phyloP scores from a whole-genome alignment of 441 rosid genomes.

The Cnidoscolus chayamansa region DNA sequence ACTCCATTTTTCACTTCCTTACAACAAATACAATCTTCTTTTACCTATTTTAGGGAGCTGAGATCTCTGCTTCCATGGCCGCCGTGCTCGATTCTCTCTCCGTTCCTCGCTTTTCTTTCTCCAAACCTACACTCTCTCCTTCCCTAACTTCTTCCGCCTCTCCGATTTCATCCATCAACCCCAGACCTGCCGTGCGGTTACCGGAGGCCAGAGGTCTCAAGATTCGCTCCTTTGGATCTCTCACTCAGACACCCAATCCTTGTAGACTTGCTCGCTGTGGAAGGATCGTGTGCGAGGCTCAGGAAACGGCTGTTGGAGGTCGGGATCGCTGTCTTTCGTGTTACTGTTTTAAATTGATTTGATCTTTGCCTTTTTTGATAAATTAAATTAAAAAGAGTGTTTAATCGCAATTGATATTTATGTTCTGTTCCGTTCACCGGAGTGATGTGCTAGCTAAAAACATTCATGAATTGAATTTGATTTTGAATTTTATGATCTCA shows the following conservation, averaged over 20 bases:
- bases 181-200: conserved; percentile 29
- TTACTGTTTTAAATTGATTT: background rate
- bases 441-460: no score
- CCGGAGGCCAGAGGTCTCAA: conserved; percentile 48
- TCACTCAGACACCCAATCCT: conserved; percentile 8
- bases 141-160: conserved; percentile 26
- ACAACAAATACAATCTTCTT: conserved; percentile 8
- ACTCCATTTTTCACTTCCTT: conserved; percentile 10
- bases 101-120: conserved; percentile 32
- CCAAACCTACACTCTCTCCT: conserved; percentile 8
- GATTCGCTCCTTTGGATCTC: conserved; percentile 32
- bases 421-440: no score
- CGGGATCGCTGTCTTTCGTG: background rate
- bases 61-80: conserved; percentile 45
- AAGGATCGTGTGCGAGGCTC: conserved; percentile 61
- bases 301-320: conserved; percentile 72
- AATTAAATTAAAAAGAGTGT: background rate
- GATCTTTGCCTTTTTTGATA: background rate
- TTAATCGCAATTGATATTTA: no score
- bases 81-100: conserved; percentile 47
- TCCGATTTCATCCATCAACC: conserved; percentile 27
- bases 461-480: no score
- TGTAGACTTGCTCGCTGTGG: conserved; percentile 32
- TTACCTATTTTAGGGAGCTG: conserved; percentile 4
- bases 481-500: no score